phyloP scores from a whole-genome alignment of 768 basidiomycete species.

The Podaxis sp. region DNA sequence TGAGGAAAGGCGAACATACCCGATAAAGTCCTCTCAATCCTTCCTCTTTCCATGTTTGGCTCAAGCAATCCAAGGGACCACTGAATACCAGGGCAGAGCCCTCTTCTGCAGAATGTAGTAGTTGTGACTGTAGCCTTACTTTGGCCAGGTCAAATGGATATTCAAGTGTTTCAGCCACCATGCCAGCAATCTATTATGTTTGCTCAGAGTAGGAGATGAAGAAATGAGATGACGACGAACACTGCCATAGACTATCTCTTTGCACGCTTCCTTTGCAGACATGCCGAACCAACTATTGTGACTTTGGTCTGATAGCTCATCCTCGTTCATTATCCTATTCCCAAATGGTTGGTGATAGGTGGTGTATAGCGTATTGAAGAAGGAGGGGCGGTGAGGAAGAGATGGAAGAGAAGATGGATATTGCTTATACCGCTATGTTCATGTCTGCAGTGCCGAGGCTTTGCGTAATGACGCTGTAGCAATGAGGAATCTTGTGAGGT shows the following conservation, averaged over 20 bases:
- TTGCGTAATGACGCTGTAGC: not conserved
- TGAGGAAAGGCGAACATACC: constrained; percentile 43
- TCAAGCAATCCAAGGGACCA: constrained; percentile 89
- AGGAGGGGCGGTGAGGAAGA: not conserved
- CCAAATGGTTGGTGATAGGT: not conserved
- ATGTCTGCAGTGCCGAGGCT: not conserved
- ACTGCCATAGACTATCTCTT: constrained; percentile 21
- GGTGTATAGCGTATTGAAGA: not conserved
- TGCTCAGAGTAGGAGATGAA: not conserved
- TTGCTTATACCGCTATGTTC: not conserved
- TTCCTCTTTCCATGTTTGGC: constrained; percentile 78
- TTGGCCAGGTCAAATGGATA: constrained; percentile 94
- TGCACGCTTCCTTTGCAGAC: constrained; percentile 9
- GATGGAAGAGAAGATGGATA: not conserved
- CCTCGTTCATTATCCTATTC: constrained; percentile 1
- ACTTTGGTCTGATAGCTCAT: not conserved
- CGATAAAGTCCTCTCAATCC: constrained; percentile 86
- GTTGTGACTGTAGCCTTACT: constrained; percentile 87
- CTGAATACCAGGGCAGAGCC: constrained; percentile 42
- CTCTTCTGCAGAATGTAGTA: constrained; percentile 61
- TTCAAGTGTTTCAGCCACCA: constrained; percentile 85
- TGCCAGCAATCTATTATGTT: constrained; percentile 66
- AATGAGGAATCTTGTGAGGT: not conserved
- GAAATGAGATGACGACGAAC: constrained; percentile 10
- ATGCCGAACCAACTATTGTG: not conserved